Evolutionary conservation across 345 rosid genomes (phyloP).

Genomic region (Citrus trifoliata): DNA sequence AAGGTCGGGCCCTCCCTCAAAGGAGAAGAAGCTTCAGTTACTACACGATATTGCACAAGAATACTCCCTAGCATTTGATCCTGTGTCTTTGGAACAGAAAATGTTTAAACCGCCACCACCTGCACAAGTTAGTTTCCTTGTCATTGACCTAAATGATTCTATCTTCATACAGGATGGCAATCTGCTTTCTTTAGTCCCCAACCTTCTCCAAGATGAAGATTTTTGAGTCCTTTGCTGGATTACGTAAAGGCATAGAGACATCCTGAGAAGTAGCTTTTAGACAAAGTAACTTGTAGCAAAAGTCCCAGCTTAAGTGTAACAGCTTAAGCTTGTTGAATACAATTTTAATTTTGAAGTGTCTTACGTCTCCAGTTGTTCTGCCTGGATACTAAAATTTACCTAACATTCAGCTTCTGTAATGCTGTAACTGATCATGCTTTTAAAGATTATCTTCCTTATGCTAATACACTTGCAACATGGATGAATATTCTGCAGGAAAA

Average conservation of each 20-base stretch:
- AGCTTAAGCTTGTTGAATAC: neutral
- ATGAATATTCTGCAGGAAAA: conserved; percentile 22
- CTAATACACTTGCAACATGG: neutral
- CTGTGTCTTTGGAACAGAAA: conserved; percentile 58
- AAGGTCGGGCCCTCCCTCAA: conserved; percentile 41
- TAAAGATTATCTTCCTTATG: neutral
- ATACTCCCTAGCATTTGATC: conserved; percentile 58
- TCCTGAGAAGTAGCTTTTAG: neutral
- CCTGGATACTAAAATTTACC: neutral
- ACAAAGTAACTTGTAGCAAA: neutral
- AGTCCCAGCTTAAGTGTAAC: neutral
- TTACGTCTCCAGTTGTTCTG: neutral
- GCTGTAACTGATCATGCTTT: neutral
- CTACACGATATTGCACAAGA: conserved; percentile 58
- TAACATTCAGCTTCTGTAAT: neutral
- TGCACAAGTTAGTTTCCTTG: conserved; percentile 34
- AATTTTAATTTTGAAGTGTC: neutral
- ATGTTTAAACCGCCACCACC: conserved; percentile 36
- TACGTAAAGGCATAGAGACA: neutral
- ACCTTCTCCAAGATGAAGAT: neutral
- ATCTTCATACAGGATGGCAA: neutral
- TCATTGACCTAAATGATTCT: neutral
- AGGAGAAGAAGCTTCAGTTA: conserved; percentile 64
- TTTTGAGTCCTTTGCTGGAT: neutral
- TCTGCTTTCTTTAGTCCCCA: neutral